Conservation (phyloP, 2,329 filamentous ascomycete genomes). For the Ascochyta pisi region DNA sequence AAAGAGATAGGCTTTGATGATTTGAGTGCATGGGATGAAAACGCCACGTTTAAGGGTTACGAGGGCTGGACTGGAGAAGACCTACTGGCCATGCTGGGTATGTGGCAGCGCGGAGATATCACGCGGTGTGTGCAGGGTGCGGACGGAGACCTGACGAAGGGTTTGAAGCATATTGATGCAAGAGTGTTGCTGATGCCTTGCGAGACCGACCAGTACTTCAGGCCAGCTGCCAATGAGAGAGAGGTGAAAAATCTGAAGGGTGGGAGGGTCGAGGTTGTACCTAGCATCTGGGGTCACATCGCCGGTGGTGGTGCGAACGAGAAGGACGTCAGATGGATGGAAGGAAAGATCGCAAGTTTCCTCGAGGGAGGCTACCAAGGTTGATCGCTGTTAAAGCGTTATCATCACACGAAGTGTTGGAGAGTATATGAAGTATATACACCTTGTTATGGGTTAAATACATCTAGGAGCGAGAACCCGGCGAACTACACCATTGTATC, state of each 20-base stretch:
- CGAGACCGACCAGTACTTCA: constrained; percentile 52
- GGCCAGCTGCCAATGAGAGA: constrained; percentile 47
- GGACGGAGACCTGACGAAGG: constrained; percentile 39
- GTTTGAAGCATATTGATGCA: constrained; percentile 48
- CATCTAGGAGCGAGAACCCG: not conserved
- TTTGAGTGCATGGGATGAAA: constrained; percentile 39
- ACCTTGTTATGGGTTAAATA: not conserved
- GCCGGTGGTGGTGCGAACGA: constrained; percentile 49
- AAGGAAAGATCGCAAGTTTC: constrained; percentile 19
- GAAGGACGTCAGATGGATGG: constrained; percentile 39
- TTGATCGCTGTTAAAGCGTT: not conserved
- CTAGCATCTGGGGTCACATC: constrained; percentile 53
- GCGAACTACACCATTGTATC: not conserved
- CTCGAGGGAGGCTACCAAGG: constrained; percentile 8
- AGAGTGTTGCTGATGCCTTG: constrained; percentile 50
- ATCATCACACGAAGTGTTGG: not conserved
- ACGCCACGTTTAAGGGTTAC: constrained; percentile 25
- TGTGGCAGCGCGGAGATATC: constrained; percentile 54
- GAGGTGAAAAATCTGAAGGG: constrained; percentile 46
- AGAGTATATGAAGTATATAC: not conserved
- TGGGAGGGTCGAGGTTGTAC: constrained; percentile 42
- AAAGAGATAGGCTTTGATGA: constrained; percentile 39
- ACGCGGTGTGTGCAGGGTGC: constrained; percentile 31
- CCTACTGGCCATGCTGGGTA: constrained; percentile 47
- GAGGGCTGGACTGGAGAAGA: constrained; percentile 47